These are phyloP conservation scores for Blastomyces parvus DNA, from an alignment of 2,329 filamentous ascomycete genomes.

Conservation along the genomic window DNA sequence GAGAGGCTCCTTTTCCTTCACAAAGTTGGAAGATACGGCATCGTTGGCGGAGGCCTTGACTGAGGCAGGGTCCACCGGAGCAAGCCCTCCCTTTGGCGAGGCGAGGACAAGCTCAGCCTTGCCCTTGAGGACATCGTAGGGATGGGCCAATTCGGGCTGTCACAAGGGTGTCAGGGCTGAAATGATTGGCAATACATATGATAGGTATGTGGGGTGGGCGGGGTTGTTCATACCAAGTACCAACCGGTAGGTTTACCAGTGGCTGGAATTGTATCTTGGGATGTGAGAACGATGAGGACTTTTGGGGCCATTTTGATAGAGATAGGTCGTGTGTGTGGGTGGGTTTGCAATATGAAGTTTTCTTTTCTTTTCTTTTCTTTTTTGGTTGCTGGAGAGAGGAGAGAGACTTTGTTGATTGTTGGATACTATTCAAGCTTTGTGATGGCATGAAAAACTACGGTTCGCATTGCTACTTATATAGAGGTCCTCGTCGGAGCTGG, in stretches of 20 bases:
- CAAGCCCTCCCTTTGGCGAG: constrained; percentile 53
- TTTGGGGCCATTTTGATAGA: constrained; percentile 37
- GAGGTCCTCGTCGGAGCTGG: not conserved
- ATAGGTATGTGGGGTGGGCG: not conserved
- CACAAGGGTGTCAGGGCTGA: not conserved
- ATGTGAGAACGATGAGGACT: constrained; percentile 63
- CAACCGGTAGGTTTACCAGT: constrained; percentile 53
- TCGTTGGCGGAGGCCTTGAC: constrained; percentile 49
- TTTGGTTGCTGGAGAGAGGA: not conserved
- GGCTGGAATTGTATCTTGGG: constrained; percentile 41
- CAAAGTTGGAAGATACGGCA: constrained; percentile 44
- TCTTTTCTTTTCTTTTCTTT: too few relatives aligned
- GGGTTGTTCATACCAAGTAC: constrained; percentile 48
- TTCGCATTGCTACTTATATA: not conserved
- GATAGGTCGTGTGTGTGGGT: too few relatives aligned
- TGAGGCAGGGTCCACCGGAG: constrained; percentile 52
- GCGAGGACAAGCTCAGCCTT: constrained; percentile 49
- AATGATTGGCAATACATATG: not conserved
- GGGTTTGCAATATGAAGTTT: too few relatives aligned
- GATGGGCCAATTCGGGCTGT: constrained; percentile 54
- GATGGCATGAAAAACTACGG: too few relatives aligned
- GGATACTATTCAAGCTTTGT: not conserved
- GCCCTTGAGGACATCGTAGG: constrained; percentile 49
- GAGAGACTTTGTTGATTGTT: not conserved
- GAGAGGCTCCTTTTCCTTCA: constrained; percentile 46